Evolutionary conservation across 1,139 yeast genomes (phyloP), one percentile per base, ranked within the genome.

Genomic region (Geotrichum carabidarum): DNA sequence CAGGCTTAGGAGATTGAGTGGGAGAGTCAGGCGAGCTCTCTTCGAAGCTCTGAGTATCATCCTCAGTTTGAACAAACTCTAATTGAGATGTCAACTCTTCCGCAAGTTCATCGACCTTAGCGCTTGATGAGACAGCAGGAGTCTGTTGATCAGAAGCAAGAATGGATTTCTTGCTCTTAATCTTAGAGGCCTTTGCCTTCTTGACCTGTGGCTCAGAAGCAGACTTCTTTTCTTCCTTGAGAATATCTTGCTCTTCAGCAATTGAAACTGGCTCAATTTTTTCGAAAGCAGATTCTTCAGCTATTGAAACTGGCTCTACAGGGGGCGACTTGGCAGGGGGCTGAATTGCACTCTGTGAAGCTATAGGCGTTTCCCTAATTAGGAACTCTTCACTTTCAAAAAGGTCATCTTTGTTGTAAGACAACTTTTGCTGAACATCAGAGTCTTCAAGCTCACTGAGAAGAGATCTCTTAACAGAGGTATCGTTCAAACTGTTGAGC

Each of bases 321-420:
- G 51, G 44, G 17, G 56, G 36, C 8, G 51, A 18, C 42, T 54
- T 54, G 14, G 47, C 27, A 27, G 56, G 56, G n/a, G 56, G 56
- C 37, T 50, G 56, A 37, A 54, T 54, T 30, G 56, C 56, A 27
- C 54, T 34, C 17, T 48, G 44, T 27, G 53, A 44, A 12, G 43
- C 46, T 31, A 32, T 14, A 14, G 53, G 47, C n/a, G 53, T 22
- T n/a, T 45, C 37, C 36, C 41, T 27, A 11, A 40, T 17, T 12
- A 46, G 14, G 17, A 50, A 42, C 14, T 50, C 53, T 15, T 53
- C 56, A 17, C 42, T 48, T 17, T 48, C 46, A 22, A 40, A 31
- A 2, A 15, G 12, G 8, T 46, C 18, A 38, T 34, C 55, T 18
- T 49, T 47, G 4, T 15, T n/a, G 12, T 53, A 44, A 12, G 43